These are phyloP conservation scores for Melianthus villosus DNA, from an alignment of 441 rosid species.

Conservation along the genomic window DNA sequence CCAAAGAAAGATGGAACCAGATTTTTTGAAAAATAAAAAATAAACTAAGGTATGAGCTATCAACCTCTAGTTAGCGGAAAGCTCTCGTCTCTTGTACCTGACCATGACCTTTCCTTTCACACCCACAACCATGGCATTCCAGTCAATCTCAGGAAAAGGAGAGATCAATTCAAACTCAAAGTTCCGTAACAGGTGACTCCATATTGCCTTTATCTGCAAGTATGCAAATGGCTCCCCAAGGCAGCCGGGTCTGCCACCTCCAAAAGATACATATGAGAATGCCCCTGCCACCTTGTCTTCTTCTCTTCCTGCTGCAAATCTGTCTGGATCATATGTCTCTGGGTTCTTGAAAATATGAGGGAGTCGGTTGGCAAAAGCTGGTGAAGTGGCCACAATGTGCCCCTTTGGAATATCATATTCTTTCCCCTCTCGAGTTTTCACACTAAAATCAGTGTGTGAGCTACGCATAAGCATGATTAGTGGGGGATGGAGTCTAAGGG, in stretches of 20 bases:
- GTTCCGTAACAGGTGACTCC: slow-evolving; percentile 94
- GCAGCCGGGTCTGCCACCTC: slow-evolving; percentile 97
- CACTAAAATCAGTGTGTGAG: slow-evolving; percentile 75
- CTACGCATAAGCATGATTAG: slow-evolving; percentile 77
- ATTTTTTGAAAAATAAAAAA: too few relatives aligned
- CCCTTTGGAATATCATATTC: slow-evolving; percentile 90
- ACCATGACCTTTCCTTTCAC: slow-evolving; percentile 97
- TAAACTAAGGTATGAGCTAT: too few relatives aligned
- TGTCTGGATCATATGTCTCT: slow-evolving; percentile 68
- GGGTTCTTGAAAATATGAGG: slow-evolving; percentile 68
- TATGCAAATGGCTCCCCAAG: slow-evolving; percentile 97
- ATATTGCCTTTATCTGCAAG: slow-evolving; percentile 94
- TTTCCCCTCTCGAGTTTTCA: slow-evolving; percentile 61
- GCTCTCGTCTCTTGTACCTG: slow-evolving; percentile 63
- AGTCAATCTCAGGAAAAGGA: slow-evolving; percentile 90
- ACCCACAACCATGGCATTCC: slow-evolving; percentile 99
- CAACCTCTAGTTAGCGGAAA: slow-evolving; percentile 20
- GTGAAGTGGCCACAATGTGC: slow-evolving; percentile 86
- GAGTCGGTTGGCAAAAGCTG: slow-evolving; percentile 92
- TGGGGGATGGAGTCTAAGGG: slow-evolving; percentile 94
- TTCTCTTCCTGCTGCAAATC: slow-evolving; percentile 75
- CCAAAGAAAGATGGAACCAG: too few relatives aligned
- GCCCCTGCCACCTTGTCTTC: slow-evolving; percentile 88
- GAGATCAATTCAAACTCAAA: slow-evolving; percentile 76
- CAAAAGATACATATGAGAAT: slow-evolving; percentile 77